These are phyloP conservation scores for Apiospora kogelbergensis DNA, from an alignment of 2,329 filamentous ascomycete species.

Conservation along the genomic window DNA sequence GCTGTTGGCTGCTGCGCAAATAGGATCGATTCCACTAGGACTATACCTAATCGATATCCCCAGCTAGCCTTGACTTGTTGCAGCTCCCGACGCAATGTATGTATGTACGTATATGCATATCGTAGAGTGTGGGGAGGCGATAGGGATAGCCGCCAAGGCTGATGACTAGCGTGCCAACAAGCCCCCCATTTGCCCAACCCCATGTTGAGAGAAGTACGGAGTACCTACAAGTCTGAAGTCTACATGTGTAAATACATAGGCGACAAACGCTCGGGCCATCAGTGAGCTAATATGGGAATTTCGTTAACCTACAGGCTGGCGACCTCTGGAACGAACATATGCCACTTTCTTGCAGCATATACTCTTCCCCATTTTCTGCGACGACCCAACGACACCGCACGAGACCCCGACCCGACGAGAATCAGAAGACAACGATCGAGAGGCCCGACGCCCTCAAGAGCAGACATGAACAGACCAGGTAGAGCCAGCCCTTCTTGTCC, in stretches of 20 bases:
- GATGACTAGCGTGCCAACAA: background rate
- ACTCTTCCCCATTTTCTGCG: background rate
- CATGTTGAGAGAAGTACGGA: background rate
- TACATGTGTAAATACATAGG: background rate
- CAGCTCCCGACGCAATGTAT: background rate
- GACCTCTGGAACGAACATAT: slow-evolving; percentile 2
- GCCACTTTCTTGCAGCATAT: slow-evolving; percentile 1
- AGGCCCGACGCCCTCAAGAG: background rate
- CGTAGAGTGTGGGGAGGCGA: slow-evolving; percentile 1
- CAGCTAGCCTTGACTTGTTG: background rate
- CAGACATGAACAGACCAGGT: slow-evolving; percentile 62
- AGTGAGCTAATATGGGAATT: slow-evolving; percentile 7
- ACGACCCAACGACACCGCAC: background rate
- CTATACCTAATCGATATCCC: background rate
- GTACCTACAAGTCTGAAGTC: background rate
- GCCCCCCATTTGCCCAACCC: background rate
- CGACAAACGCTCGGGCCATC: slow-evolving; percentile 4
- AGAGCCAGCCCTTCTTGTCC: slow-evolving; percentile 23
- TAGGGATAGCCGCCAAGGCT: slow-evolving; percentile 3
- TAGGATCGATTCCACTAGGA: background rate
- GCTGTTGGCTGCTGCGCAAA: background rate
- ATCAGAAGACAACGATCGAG: background rate
- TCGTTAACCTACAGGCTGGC: slow-evolving; percentile 1
- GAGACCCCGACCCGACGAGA: background rate
- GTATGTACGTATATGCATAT: background rate